These are phyloP conservation scores for Colletotrichum kahawae DNA, from an alignment of 2,329 filamentous ascomycete genomes.

Conservation along the genomic window DNA sequence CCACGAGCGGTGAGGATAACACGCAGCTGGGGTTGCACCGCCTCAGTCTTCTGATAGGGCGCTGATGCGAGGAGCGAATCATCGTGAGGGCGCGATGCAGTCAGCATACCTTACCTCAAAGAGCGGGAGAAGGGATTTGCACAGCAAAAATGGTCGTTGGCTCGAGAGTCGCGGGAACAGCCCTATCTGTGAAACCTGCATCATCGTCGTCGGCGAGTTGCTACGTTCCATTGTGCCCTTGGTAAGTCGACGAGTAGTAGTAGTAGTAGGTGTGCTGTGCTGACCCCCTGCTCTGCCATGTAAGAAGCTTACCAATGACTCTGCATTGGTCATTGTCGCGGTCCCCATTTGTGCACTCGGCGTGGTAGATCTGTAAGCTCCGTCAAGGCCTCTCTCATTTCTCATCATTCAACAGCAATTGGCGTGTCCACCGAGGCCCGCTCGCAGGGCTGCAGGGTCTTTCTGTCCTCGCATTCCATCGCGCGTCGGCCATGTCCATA, in stretches of 20 bases:
- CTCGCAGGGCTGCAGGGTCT: conserved; percentile 4
- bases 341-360: background rate
- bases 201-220: background rate
- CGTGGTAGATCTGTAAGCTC: background rate
- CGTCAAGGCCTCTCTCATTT: background rate
- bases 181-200: conserved; percentile 14
- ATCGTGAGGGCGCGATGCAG: background rate
- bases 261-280: background rate
- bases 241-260: background rate
- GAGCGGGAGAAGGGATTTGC: background rate
- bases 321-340: background rate
- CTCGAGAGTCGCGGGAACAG: background rate
- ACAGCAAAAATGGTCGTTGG: background rate
- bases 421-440: background rate
- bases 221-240: conserved; percentile 13
- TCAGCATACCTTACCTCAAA: background rate
- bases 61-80: background rate
- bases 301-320: background rate
- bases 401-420: background rate
- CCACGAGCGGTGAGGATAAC: conserved; percentile 18
- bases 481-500: background rate
- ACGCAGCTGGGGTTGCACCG: conserved; percentile 1
- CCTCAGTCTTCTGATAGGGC: background rate
- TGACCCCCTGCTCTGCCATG: background rate
- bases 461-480: background rate